Base-by-base conservation (phyloP, 2,329 filamentous ascomycete genomes). In the Chrysoporthe austroafricana region DNA sequence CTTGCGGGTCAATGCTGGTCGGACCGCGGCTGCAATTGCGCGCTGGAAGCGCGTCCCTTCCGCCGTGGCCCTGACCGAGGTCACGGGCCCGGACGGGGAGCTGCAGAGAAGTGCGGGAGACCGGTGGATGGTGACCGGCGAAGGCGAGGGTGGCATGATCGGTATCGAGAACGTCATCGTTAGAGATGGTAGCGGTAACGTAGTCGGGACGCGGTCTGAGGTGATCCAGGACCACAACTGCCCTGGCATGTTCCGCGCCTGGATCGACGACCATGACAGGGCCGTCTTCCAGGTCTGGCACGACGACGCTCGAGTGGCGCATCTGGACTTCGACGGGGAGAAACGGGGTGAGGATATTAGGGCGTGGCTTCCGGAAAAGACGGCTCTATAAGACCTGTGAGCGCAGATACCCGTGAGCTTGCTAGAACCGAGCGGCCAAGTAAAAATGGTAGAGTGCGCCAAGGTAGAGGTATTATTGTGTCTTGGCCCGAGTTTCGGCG, bases 141-240 rank as follows among this genome's bases (percentile, higher is more conserved):
- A 97, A 75, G 94, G 94, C 0, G 87, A 92, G 74, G 94, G 93
- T 0, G 94, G 94, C 0, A 91, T 97, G 61, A 96, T 97, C 73
- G 94, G 92, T 0, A 91, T 94, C 58, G 91, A 94, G 74, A 77
- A 86, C 32, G 82, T 82, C 0, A 78, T 86, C 1, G 80, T 84
- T 13, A 75, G 78, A 2, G 80, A 85, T 68, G 77, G 71, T 3
- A 73, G 79, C n/a, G 82, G 83, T 0, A 71, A 72, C n/a, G 73
- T 82, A 5, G 75, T 84, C 1, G 79, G 79, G 1, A 76, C 78
- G 1, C 74, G 79, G 16, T 81, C 80, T 1, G 82, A 85, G 63
- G 83, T 96, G 6, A 79, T 94, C 18, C 91, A 89, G 76, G 91
- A 94, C 73, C 94, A 90, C 76, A 97, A 97, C 76, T 96, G 91